Evolutionary conservation across 352 stramenopile genomes (phyloP).

Genomic region (Aphanomyces invadans): DNA sequence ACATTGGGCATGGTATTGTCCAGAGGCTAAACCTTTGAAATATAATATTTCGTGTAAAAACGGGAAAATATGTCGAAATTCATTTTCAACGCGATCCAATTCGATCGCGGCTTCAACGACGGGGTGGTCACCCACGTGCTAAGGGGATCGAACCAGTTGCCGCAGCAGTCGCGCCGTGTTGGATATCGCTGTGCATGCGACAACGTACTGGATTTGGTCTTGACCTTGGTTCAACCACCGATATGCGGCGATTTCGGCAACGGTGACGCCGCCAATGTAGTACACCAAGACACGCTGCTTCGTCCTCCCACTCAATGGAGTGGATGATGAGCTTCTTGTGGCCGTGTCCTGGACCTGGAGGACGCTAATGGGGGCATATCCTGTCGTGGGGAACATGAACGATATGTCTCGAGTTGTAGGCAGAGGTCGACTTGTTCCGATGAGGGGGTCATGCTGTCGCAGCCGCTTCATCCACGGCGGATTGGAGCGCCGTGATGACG

Average conservation of each 20-base stretch:
- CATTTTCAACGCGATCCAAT: too few species aligned
- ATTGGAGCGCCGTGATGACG: conserved; percentile 12
- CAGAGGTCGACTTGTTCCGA: too few species aligned
- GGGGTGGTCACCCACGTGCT: neutral
- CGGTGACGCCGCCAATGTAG: conserved; percentile 74
- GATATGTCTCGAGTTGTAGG: conserved; percentile 49
- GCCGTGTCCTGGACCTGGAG: conserved; percentile 67
- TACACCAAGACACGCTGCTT: conserved; percentile 56
- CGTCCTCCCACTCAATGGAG: too few species aligned
- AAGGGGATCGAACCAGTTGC: neutral
- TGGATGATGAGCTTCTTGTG: conserved; percentile 34
- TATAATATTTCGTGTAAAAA: too few species aligned
- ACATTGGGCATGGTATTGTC: too few species aligned
- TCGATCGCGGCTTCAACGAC: too few species aligned
- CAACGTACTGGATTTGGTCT: conserved; percentile 48
- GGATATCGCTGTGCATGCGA: conserved; percentile 65
- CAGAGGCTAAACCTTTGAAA: too few species aligned
- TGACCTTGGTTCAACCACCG: conserved; percentile 67
- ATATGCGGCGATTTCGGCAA: conserved; percentile 71
- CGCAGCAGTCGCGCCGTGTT: conserved; percentile 57
- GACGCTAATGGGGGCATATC: conserved; percentile 78
- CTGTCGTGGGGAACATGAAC: conserved; percentile 82
- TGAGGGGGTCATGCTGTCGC: neutral
- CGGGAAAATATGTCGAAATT: too few species aligned
- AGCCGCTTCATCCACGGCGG: conserved; percentile 7